Percentiles rank a stretch among this genome's conserved stretches.
These are phyloP conservation scores for Mycena epipterygia DNA, from an alignment of 768 basidiomycete species.

Conservation along the genomic window DNA sequence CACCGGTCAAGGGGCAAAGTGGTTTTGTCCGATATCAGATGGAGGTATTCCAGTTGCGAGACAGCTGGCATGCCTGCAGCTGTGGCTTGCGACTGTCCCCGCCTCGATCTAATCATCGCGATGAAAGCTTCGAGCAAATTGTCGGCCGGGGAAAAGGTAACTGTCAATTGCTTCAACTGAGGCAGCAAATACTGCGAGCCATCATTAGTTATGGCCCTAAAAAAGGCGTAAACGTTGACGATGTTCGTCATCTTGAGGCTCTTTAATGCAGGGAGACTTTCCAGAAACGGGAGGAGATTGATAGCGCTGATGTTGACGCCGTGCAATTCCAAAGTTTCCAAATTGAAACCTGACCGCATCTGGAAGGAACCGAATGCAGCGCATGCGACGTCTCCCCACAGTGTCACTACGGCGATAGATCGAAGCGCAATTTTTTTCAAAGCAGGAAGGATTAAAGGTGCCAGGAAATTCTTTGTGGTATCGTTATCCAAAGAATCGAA, in stretches of 20 bases:
- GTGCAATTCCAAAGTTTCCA: neutral
- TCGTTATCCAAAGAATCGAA: neutral
- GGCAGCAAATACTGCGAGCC: neutral
- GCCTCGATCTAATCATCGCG: neutral
- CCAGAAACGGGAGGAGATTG: neutral
- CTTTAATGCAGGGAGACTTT: neutral
- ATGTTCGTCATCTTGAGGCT: neutral
- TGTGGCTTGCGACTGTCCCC: too few relatives aligned
- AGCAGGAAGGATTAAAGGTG: neutral
- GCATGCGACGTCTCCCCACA: neutral
- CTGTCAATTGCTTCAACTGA: neutral
- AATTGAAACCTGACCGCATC: neutral
- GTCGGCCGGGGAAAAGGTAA: neutral
- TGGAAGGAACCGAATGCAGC: neutral
- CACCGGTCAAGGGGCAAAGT: neutral
- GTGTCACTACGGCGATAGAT: neutral
- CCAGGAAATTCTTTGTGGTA: neutral
- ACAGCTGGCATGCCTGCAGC: neutral
- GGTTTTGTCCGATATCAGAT: neutral
- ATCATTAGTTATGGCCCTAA: neutral
- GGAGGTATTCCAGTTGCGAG: neutral
- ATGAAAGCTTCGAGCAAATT: neutral
- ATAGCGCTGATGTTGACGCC: neutral
- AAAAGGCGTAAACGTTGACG: neutral
- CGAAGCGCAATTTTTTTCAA: neutral